These are phyloP conservation scores for Acanthamoeba castellanii DNA, from an alignment of 208 protist species.

Conservation along the genomic window DNA sequence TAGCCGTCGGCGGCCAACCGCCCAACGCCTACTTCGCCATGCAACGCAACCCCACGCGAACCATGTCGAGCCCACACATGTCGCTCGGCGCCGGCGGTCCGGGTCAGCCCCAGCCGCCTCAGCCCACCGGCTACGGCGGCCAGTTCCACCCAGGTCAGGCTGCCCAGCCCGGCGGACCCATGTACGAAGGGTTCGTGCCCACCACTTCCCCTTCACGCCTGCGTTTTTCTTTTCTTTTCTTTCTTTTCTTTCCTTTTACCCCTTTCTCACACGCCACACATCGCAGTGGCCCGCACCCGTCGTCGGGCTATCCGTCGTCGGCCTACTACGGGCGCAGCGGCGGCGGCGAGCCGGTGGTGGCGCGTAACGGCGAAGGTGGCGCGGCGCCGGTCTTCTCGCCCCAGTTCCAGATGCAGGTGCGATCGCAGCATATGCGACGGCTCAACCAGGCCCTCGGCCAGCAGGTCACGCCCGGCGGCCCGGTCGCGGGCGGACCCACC, in stretches of 20 bases:
- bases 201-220: background rate
- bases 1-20: background rate
- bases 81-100: background rate
- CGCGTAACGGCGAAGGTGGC: background rate
- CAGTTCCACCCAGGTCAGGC: background rate
- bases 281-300: background rate
- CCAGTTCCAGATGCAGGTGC: background rate
- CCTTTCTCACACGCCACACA: too few species aligned
- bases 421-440: background rate
- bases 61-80: slow-evolving; percentile 11
- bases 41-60: background rate
- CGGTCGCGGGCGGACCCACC: background rate
- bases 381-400: background rate
- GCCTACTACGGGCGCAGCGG: slow-evolving; percentile 13
- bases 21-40: background rate
- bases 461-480: background rate
- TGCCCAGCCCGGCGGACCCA: background rate
- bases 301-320: background rate
- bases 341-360: background rate
- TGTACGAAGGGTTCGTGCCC: background rate
- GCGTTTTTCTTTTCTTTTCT: background rate
- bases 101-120: too few species aligned
- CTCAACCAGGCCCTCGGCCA: slow-evolving; percentile 11
- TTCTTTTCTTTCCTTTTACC: background rate
- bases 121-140: background rate